phyloP scores from a whole-genome alignment of 768 basidiomycete genomes.

The Megacollybia marginata region DNA sequence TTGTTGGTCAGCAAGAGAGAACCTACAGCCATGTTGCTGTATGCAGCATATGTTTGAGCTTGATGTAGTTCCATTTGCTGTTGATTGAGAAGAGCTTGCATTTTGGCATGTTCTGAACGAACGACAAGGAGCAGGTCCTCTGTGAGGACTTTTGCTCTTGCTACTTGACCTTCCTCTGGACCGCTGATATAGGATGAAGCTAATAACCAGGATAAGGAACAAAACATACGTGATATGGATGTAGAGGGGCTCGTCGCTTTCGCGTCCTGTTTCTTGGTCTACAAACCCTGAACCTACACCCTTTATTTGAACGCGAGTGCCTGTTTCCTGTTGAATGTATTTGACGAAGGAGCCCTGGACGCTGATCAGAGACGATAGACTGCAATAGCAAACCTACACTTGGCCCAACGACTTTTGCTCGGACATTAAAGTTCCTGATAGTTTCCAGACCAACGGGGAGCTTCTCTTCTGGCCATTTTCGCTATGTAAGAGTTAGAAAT shows the following conservation, averaged over 20 bases:
- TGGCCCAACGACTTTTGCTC: constrained; percentile 96
- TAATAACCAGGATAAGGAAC: constrained; percentile 4
- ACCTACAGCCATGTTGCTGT: constrained; percentile 54
- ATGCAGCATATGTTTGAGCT: constrained; percentile 72
- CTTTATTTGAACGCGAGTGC: constrained; percentile 95
- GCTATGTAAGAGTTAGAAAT: constrained; percentile 28
- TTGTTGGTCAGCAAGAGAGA: constrained; percentile 8
- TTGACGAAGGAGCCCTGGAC: constrained; percentile 91
- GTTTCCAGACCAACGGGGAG: constrained; percentile 82
- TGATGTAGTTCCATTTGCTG: constrained; percentile 87
- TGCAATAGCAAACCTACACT: constrained; percentile 41
- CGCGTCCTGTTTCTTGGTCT: constrained; percentile 82
- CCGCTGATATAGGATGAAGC: constrained; percentile 31
- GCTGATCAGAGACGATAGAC: neutral
- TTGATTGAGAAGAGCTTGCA: constrained; percentile 52
- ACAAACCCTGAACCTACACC: constrained; percentile 92
- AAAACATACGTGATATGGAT: constrained; percentile 79
- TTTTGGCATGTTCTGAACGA: constrained; percentile 79
- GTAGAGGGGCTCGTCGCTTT: constrained; percentile 86
- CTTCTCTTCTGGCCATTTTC: constrained; percentile 99
- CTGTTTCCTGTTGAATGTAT: constrained; percentile 95
- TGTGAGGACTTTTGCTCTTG: constrained; percentile 78
- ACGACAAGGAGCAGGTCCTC: constrained; percentile 91
- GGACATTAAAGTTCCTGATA: constrained; percentile 93
- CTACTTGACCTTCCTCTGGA: constrained; percentile 83